Conservation (phyloP, 2,329 filamentous ascomycete genomes). For the Paracoccidioides brasiliensis region DNA sequence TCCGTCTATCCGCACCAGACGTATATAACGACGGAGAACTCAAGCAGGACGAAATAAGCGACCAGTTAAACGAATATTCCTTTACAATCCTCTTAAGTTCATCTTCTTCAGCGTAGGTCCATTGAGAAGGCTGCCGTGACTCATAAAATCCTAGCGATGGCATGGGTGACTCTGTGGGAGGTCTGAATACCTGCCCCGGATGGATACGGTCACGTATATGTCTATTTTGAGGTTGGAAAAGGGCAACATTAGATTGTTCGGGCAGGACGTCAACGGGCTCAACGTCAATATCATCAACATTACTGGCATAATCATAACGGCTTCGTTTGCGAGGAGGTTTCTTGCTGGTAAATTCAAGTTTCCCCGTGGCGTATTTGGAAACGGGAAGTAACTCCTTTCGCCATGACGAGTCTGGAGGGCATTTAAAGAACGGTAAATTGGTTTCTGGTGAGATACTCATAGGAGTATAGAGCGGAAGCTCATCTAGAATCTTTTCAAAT, state of each 20-base stretch:
- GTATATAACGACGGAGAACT: constrained; percentile 60
- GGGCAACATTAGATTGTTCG: constrained; percentile 61
- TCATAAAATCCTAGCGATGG: constrained; percentile 85
- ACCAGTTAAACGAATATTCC: constrained; percentile 97
- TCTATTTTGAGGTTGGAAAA: constrained; percentile 85
- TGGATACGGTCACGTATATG: constrained; percentile 80
- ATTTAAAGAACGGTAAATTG: constrained; percentile 45
- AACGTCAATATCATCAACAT: constrained; percentile 51
- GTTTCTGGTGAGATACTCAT: constrained; percentile 42
- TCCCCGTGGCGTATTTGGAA: constrained; percentile 74
- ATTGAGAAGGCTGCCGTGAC: constrained; percentile 72
- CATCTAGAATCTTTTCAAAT: constrained; percentile 62
- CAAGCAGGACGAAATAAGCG: constrained; percentile 73
- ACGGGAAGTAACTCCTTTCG: constrained; percentile 65
- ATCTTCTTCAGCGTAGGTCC: constrained; percentile 82
- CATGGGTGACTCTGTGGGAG: constrained; percentile 84
- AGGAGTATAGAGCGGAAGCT: constrained; percentile 67
- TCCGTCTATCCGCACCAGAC: constrained; percentile 79
- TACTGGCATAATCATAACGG: constrained; percentile 64
- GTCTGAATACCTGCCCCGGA: constrained; percentile 81
- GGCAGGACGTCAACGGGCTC: constrained; percentile 44
- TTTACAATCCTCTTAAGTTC: constrained; percentile 73
- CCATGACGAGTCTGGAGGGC: constrained; percentile 59
- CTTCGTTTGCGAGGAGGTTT: constrained; percentile 62
- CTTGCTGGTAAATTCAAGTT: constrained; percentile 55